A percentile compares a stretch with the other conserved stretches of the same genome.
These are phyloP conservation scores for Colletotrichum sublineola DNA, from an alignment of 2,329 filamentous ascomycete genomes.

Conservation along the genomic window DNA sequence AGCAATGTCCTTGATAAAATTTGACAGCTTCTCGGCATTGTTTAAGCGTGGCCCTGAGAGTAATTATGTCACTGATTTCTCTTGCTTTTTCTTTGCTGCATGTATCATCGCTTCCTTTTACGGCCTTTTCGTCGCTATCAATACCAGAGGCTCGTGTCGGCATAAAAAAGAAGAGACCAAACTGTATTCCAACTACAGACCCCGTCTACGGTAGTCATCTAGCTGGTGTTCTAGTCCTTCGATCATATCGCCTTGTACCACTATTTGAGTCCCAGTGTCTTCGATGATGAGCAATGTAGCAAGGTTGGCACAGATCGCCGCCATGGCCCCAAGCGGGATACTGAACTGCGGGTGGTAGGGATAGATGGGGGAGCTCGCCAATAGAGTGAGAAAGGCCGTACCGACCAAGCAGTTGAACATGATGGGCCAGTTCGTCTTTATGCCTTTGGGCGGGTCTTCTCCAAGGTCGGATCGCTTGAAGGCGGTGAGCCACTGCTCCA, in stretches of 20 bases:
- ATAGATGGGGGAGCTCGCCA: background rate
- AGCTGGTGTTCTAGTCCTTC: background rate
- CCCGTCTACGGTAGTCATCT: background rate
- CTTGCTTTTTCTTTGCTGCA: no score
- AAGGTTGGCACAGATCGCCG: background rate
- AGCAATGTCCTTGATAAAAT: no score
- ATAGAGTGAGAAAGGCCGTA: background rate
- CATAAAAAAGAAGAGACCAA: no score
- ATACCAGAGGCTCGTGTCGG: no score
- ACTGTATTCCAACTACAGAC: no score
- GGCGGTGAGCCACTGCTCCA: background rate
- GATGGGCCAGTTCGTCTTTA: background rate
- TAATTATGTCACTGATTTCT: no score
- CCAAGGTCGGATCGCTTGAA: background rate
- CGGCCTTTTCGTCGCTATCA: no score
- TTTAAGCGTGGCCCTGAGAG: no score
- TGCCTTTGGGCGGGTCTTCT: background rate
- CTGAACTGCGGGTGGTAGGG: slow-evolving; percentile 7
- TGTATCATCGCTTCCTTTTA: no score
- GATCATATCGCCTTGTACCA: background rate
- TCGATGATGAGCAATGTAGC: background rate
- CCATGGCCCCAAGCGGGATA: background rate
- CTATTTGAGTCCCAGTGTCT: background rate
- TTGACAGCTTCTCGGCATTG: no score
- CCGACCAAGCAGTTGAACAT: background rate